phyloP scores from a whole-genome alignment of 2,329 filamentous ascomycete species.

The Ceratocystiopsis minuta region DNA sequence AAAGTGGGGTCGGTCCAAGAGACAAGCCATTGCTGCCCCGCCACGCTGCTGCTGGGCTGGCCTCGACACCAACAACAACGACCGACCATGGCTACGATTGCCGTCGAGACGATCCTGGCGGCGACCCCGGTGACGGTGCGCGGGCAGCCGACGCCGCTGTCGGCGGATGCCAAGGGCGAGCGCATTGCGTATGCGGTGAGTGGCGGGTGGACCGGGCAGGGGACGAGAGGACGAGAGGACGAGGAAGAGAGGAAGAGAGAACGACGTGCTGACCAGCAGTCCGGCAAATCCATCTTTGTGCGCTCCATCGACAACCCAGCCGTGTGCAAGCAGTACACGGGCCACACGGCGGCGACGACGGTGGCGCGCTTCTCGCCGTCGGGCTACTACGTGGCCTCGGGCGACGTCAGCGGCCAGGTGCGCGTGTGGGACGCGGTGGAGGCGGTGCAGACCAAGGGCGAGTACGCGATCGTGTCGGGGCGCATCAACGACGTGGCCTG shows the following conservation, averaged over 20 bases:
- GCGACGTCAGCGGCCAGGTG: slow-evolving; percentile 69
- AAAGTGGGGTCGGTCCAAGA: too few relatives aligned
- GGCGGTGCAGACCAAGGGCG: slow-evolving; percentile 71
- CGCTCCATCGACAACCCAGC: slow-evolving; percentile 84
- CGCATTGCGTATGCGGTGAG: slow-evolving; percentile 81
- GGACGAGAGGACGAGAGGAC: background rate
- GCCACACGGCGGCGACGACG: slow-evolving; percentile 75
- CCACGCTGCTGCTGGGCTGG: too few relatives aligned
- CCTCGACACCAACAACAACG: too few relatives aligned
- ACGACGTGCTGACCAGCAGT: slow-evolving; percentile 29
- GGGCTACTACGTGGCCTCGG: slow-evolving; percentile 86
- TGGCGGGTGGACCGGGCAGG: slow-evolving; percentile 3
- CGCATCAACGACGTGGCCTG: slow-evolving; percentile 93
- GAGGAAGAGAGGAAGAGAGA: background rate
- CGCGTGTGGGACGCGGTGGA: slow-evolving; percentile 87
- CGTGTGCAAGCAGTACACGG: slow-evolving; percentile 73
- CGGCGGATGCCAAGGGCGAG: slow-evolving; percentile 74
- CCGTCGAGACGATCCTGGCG: slow-evolving; percentile 56
- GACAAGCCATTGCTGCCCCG: too few relatives aligned
- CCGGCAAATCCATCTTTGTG: slow-evolving; percentile 91
- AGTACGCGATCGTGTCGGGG: slow-evolving; percentile 87
- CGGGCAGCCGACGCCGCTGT: slow-evolving; percentile 78
- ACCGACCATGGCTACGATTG: slow-evolving; percentile 21
- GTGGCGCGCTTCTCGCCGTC: slow-evolving; percentile 89
- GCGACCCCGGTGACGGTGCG: slow-evolving; percentile 68